phyloP scores from a whole-genome alignment of 1,284 basidiomycete species.

The Cryptococcus sp. region DNA sequence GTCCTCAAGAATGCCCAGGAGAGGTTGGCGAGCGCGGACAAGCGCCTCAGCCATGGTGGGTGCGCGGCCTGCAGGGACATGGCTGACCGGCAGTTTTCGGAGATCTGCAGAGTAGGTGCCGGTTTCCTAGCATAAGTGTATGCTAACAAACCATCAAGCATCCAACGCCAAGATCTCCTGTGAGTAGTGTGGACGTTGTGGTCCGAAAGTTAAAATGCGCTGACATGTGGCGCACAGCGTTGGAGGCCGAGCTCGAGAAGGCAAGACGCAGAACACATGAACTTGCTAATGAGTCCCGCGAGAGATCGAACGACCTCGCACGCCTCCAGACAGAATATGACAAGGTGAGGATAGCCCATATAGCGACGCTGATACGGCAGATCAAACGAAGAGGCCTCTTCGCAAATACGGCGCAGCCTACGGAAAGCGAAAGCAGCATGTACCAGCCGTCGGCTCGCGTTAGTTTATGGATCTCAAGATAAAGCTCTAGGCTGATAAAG shows the following conservation, averaged over 20 bases:
- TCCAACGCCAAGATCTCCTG: slow-evolving; percentile 18
- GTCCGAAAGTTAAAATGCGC: neutral
- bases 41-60: slow-evolving; percentile 22
- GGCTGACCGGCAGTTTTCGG: slow-evolving; percentile 6
- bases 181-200: slow-evolving; percentile 5
- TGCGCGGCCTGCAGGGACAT: neutral
- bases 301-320: slow-evolving; percentile 19
- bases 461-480: too few species aligned
- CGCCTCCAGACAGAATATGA: slow-evolving; percentile 14
- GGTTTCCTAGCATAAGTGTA: neutral
- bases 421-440: neutral
- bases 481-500: too few species aligned
- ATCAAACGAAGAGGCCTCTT: slow-evolving; percentile 18
- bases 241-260: slow-evolving; percentile 15
- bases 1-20: slow-evolving; percentile 27
- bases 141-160: slow-evolving; percentile 3
- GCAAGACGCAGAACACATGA: slow-evolving; percentile 11
- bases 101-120: slow-evolving; percentile 19
- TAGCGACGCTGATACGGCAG: slow-evolving; percentile 5
- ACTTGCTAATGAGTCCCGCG: slow-evolving; percentile 14
- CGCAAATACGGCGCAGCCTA: slow-evolving; percentile 2
- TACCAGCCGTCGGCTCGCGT: too few species aligned
- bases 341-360: slow-evolving; percentile 7
- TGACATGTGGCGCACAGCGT: neutral
- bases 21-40: slow-evolving; percentile 13